These are phyloP conservation scores for Kodamaea plutei DNA, from an alignment of 1,139 yeast species.

Conservation along the genomic window DNA sequence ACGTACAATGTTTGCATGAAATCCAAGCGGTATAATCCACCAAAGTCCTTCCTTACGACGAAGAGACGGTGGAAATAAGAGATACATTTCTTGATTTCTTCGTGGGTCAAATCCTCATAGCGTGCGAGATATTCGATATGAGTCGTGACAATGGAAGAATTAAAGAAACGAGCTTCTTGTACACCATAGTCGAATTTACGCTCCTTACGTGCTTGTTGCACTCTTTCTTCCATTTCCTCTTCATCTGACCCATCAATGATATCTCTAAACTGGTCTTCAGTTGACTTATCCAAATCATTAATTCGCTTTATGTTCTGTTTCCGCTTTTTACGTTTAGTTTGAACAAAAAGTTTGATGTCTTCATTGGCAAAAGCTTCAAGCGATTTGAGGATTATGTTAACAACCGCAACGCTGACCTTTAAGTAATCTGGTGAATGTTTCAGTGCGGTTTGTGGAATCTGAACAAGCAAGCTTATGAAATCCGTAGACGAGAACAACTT, in stretches of 20 bases:
- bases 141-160: constrained; percentile 43
- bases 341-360: constrained; percentile 54
- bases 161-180: constrained; percentile 40
- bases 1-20: constrained; percentile 48
- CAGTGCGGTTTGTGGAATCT: constrained; percentile 61
- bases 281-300: constrained; percentile 25
- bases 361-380: constrained; percentile 65
- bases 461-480: constrained; percentile 55
- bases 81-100: constrained; percentile 60
- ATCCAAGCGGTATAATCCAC: constrained; percentile 68
- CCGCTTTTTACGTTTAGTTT: constrained; percentile 36
- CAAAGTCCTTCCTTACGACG: constrained; percentile 55
- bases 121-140: constrained; percentile 50
- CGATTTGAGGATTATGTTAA: constrained; percentile 62
- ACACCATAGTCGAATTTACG: constrained; percentile 46
- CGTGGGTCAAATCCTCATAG: constrained; percentile 58
- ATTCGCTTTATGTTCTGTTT: constrained; percentile 13
- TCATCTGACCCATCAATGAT: constrained; percentile 42
- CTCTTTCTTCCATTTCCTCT: constrained; percentile 42
- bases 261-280: constrained; percentile 28
- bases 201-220: constrained; percentile 37
- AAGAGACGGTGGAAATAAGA: constrained; percentile 72
- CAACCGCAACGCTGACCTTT: constrained; percentile 59
- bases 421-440: constrained; percentile 65
- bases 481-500: constrained; percentile 60